phyloP scores from a whole-genome alignment of 2,329 filamentous ascomycete genomes.

The Ascochyta viciae-villosae region DNA sequence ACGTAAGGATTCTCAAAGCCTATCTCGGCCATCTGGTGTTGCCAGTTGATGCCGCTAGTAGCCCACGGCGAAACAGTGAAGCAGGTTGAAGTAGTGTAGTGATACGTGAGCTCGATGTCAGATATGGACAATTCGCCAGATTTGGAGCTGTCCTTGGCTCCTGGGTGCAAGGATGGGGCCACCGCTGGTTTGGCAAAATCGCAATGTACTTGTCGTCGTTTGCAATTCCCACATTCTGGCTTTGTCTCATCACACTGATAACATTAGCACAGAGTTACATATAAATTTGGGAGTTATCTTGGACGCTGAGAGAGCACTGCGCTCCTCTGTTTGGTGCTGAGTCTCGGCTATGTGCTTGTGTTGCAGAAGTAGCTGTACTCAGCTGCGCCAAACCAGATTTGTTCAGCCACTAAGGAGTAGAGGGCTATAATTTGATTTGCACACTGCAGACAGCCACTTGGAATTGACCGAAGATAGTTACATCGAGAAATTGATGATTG shows the following conservation, averaged over 20 bases:
- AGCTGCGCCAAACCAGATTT: too few relatives aligned
- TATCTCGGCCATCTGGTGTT: conserved; percentile 27
- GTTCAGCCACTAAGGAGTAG: too few relatives aligned
- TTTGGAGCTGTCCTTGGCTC: not conserved
- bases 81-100: conserved; percentile 37
- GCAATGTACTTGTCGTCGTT: conserved; percentile 31
- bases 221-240: conserved; percentile 36
- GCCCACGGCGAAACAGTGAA: conserved; percentile 28
- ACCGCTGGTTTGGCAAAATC: conserved; percentile 19
- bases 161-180: not conserved
- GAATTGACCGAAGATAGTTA: not conserved
- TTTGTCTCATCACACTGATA: conserved; percentile 40
- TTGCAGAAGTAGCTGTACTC: too few relatives aligned
- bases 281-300: not conserved
- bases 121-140: conserved; percentile 17
- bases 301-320: too few relatives aligned
- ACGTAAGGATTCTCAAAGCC: conserved; percentile 27
- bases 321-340: too few relatives aligned
- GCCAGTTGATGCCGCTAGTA: conserved; percentile 22
- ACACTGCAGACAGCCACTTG: too few relatives aligned
- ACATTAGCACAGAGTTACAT: not conserved
- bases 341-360: too few relatives aligned
- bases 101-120: conserved; percentile 38
- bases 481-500: not conserved
- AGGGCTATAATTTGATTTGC: too few relatives aligned